A percentile compares a stretch with the other conserved stretches of the same genome.
Evolutionary conservation across 2,329 filamentous ascomycete species (phyloP).

Genomic region (Westerdykella ornata): DNA sequence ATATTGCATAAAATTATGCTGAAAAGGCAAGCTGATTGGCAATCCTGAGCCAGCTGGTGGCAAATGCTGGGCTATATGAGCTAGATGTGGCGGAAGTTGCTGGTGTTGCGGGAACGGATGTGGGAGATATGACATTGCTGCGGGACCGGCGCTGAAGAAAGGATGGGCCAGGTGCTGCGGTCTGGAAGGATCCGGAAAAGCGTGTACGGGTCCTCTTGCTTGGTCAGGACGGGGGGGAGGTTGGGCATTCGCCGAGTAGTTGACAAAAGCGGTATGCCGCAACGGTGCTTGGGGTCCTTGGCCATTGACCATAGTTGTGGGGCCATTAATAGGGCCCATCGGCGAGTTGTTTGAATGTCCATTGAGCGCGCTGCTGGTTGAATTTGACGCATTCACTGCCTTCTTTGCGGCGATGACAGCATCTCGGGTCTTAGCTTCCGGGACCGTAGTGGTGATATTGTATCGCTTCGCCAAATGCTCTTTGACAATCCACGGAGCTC

Average conservation of each 20-base stretch:
- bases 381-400: constrained; percentile 56
- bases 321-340: constrained; percentile 16
- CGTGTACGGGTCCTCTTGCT: constrained; percentile 4
- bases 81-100: constrained; percentile 16
- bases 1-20: constrained; percentile 42
- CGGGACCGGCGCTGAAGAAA: neutral
- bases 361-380: constrained; percentile 23
- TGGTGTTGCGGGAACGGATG: neutral
- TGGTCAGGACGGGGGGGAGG: constrained; percentile 69
- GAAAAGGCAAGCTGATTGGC: constrained; percentile 21
- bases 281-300: constrained; percentile 1
- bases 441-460: constrained; percentile 81
- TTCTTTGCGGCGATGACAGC: constrained; percentile 50
- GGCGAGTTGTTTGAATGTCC: constrained; percentile 13
- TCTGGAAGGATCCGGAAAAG: neutral
- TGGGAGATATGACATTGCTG: neutral
- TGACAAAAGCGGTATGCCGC: constrained; percentile 41
- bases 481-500: constrained; percentile 95
- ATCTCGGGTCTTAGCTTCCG: constrained; percentile 40
- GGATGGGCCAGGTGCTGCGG: neutral
- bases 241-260: constrained; percentile 44
- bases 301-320: constrained; percentile 13
- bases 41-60: constrained; percentile 14
- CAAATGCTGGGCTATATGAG: constrained; percentile 16
- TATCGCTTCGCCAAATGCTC: constrained; percentile 75